Evolutionary conservation across 768 basidiomycete species (phyloP).

Genomic region (Fomitopsis serialis): DNA sequence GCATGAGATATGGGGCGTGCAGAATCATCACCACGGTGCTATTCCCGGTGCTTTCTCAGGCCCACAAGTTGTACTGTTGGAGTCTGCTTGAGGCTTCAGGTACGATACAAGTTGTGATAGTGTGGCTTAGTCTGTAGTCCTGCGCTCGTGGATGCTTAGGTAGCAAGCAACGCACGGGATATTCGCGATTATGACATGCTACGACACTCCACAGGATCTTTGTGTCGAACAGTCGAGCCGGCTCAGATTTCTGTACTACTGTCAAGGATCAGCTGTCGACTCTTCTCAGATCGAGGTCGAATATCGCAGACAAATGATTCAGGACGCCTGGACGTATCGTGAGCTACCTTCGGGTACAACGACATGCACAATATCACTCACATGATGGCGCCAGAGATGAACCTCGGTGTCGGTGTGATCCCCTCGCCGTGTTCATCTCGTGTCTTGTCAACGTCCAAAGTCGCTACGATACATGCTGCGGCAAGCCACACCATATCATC

Average conservation of each 20-base stretch:
- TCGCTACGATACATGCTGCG: background rate
- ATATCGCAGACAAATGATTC: conserved; percentile 45
- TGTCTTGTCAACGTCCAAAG: conserved; percentile 36
- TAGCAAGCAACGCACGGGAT: no score
- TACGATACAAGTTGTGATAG: no score
- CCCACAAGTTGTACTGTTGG: no score
- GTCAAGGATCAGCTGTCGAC: conserved; percentile 7
- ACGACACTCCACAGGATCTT: no score
- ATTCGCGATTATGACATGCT: no score
- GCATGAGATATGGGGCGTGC: no score
- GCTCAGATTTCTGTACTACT: background rate
- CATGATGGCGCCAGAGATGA: conserved; percentile 41
- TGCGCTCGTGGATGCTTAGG: no score
- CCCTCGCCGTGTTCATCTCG: conserved; percentile 35
- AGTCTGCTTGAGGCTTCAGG: no score
- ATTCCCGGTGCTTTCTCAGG: no score
- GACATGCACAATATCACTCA: conserved; percentile 11
- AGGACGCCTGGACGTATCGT: conserved; percentile 35
- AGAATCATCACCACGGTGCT: no score
- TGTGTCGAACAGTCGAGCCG: background rate
- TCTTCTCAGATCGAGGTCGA: conserved; percentile 29
- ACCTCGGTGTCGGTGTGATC: conserved; percentile 32
- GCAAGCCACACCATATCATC: background rate
- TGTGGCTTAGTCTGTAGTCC: no score
- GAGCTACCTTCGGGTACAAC: background rate